Evolutionary conservation across 2,329 filamentous ascomycete genomes (phyloP), one percentile per base, ranked within the genome.

Genomic region (Ascocoryne sarcoides): DNA sequence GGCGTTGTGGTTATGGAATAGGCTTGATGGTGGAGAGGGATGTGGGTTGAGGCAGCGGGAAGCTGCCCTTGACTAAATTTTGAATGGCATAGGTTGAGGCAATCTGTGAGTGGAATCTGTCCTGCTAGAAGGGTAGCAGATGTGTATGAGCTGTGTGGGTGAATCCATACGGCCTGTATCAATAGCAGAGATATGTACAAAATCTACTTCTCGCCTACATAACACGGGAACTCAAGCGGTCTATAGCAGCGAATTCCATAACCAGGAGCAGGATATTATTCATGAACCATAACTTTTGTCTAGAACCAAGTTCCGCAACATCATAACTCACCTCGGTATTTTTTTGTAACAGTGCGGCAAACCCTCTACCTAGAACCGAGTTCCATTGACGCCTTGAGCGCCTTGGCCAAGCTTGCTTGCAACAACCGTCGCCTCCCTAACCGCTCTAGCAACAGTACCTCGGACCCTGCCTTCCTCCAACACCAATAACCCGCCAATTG

Each of bases 1-100:
- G 92, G 83, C 50, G 87, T 84, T 51, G 90, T 86, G 46, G 69
- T 76, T 50, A 92, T 98, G 85, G 92, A 98, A 65, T 96, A 88
- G 32, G n/a, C n/a, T n/a, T n/a, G n/a, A 20, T 20, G 9, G 32
- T 35, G 15, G 17, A 35, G 9, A 35, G 18, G 30, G 10, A 7
- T 15, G 30, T n/a, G n/a, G n/a, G n/a, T n/a, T n/a, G n/a, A n/a
- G n/a, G n/a, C n/a, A n/a, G n/a, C n/a, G n/a, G n/a, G n/a, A n/a
- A n/a, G n/a, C n/a, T n/a, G n/a, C n/a, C n/a, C n/a, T n/a, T n/a
- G n/a, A n/a, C n/a, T n/a, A n/a, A n/a, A n/a, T n/a, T n/a, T n/a
- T n/a, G 23, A 26, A 7, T 26, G 23, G 12, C 12, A 26, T 26
- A 12, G 23, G 12, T 7, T 7, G 23, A 12, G 23, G 12, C 7